Evolutionary conservation across 495 filamentous ascomycete species (phyloP).

Genomic region (Neurospora intermedia): DNA sequence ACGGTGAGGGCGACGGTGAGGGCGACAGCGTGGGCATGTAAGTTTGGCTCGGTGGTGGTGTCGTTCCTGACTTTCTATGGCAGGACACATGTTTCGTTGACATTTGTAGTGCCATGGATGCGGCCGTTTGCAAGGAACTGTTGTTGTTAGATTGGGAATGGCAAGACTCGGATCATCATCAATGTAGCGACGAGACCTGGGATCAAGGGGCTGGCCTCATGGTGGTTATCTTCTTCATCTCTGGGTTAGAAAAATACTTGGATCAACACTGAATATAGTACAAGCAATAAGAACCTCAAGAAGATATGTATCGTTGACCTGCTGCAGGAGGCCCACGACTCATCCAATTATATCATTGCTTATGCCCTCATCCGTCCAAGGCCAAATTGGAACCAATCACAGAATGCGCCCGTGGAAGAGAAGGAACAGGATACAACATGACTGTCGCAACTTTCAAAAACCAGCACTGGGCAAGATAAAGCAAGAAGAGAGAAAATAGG

Average conservation of each 20-base stretch:
- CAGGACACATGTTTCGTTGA: neutral
- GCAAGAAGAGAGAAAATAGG: neutral
- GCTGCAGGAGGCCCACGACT: neutral
- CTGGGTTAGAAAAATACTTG: neutral
- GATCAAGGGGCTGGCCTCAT: neutral
- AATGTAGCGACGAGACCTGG: neutral
- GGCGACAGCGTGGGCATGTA: too few relatives aligned
- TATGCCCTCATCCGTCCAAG: neutral
- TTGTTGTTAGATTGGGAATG: neutral
- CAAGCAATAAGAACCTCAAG: too few relatives aligned
- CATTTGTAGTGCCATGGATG: neutral
- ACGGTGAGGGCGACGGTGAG: too few relatives aligned
- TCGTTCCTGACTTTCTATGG: neutral
- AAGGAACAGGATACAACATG: neutral
- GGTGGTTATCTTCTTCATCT: neutral
- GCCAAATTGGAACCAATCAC: neutral
- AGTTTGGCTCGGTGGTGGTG: too few relatives aligned
- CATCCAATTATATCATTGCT: neutral
- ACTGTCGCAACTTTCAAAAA: neutral
- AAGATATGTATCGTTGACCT: too few relatives aligned
- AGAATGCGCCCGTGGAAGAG: too few relatives aligned
- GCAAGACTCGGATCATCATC: neutral
- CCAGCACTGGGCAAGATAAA: neutral
- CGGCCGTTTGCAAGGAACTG: neutral
- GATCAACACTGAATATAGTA: too few relatives aligned